Conservation (phyloP, 129 eudicot genomes). For the Centrapalus pauciflorus region DNA sequence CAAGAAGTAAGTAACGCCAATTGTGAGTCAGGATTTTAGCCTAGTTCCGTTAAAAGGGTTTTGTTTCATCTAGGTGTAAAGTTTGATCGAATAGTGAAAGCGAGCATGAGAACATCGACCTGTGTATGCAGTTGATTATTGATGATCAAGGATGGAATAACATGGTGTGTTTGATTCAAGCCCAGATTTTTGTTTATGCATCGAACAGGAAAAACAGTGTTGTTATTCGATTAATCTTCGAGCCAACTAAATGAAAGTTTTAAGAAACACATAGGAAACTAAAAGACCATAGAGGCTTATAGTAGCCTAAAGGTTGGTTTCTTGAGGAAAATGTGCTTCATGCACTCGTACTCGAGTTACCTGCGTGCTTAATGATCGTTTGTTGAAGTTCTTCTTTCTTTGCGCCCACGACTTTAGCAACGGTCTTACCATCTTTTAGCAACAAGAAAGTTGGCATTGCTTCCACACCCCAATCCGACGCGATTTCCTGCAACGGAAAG, state of each 20-base stretch:
- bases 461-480: constrained; percentile 70
- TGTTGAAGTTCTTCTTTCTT: constrained; percentile 68
- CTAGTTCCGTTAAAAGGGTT: constrained; percentile 9
- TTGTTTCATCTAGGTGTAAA: background rate
- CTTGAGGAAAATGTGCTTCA: background rate
- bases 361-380: constrained; percentile 56
- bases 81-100: constrained; percentile 29
- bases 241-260: background rate
- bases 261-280: background rate
- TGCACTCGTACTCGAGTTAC: constrained; percentile 19
- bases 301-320: background rate
- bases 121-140: constrained; percentile 5
- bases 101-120: constrained; percentile 13
- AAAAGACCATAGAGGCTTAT: background rate
- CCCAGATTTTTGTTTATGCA: background rate
- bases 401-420: constrained; percentile 62
- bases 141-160: constrained; percentile 9
- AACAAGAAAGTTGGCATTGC: constrained; percentile 82
- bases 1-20: background rate
- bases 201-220: no score
- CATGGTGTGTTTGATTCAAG: background rate
- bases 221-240: background rate
- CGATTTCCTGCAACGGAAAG: constrained; percentile 36
- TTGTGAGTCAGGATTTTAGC: constrained; percentile 17
- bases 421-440: constrained; percentile 43